Conservation (phyloP, 176 grass and related monocot genomes). For the Themeda triandra region DNA sequence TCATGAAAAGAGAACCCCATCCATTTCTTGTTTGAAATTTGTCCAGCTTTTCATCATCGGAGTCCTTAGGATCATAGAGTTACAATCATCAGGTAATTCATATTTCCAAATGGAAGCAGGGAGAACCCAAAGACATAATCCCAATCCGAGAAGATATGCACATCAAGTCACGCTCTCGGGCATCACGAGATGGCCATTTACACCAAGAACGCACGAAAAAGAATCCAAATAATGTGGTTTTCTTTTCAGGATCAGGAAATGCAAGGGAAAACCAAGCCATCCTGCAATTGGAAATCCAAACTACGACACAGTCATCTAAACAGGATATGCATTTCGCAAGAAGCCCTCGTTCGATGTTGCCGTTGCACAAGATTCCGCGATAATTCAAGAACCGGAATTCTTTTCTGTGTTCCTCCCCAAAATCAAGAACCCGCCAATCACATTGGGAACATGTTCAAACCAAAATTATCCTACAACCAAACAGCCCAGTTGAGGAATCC, state of each 20-base stretch:
- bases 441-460: neutral
- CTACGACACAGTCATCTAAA: neutral
- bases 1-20: neutral
- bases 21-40: neutral
- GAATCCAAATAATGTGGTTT: neutral
- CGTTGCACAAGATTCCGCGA: neutral
- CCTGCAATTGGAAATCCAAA: neutral
- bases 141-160: neutral
- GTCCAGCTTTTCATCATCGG: neutral
- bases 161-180: too few species aligned
- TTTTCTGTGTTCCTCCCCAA: neutral
- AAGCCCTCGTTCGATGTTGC: neutral
- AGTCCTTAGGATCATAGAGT: neutral
- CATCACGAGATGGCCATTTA: neutral
- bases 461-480: neutral
- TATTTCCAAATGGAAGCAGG: neutral
- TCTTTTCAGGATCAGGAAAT: neutral
- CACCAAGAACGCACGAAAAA: too few species aligned
- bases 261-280: neutral
- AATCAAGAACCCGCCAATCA: neutral
- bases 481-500: neutral
- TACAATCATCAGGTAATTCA: neutral
- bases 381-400: neutral
- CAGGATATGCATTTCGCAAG: neutral
- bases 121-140: neutral